phyloP scores from a whole-genome alignment of 331 rosid species.

The Dryas integrifolia region DNA sequence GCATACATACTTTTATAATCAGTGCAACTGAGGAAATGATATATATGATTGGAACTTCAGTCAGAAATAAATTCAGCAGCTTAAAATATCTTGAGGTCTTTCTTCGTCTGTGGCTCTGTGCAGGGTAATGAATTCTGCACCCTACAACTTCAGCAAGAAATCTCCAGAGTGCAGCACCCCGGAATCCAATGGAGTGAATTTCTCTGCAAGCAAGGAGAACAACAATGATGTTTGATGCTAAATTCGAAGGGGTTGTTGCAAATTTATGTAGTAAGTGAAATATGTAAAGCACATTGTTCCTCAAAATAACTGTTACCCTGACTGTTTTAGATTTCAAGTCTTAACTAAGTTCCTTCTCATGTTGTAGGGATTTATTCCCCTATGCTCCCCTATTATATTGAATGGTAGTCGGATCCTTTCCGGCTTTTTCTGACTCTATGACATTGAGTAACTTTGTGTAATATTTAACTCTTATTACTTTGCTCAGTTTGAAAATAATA shows the following conservation, averaged over 20 bases:
- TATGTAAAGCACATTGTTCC: conserved; percentile 24
- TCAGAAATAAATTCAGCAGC: neutral
- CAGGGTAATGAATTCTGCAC: conserved; percentile 77
- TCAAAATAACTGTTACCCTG: conserved; percentile 14
- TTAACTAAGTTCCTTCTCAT: conserved; percentile 11
- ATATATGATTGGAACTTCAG: too few species aligned
- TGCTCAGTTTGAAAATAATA: too few species aligned
- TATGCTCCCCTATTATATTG: conserved; percentile 1
- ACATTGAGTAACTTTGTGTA: conserved; percentile 21
- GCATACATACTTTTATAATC: neutral
- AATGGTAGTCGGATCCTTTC: conserved; percentile 23
- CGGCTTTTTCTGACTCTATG: conserved; percentile 4
- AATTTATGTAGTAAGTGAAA: conserved; percentile 32
- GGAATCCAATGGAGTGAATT: conserved; percentile 50
- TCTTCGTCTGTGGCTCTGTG: conserved; percentile 19
- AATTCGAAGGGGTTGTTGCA: conserved; percentile 24
- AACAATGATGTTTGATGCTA: conserved; percentile 6
- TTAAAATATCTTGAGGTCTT: conserved; percentile 12
- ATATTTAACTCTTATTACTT: neutral
- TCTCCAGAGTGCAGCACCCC: conserved; percentile 39
- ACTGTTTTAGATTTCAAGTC: conserved; percentile 20
- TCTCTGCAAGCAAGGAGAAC: conserved; percentile 36
- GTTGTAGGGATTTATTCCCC: conserved; percentile 22
- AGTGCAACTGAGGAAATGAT: too few species aligned
- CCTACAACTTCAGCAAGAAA: conserved; percentile 64